These are phyloP conservation scores for Whalleya microplaca DNA, from an alignment of 2,329 filamentous ascomycete species.

Conservation along the genomic window DNA sequence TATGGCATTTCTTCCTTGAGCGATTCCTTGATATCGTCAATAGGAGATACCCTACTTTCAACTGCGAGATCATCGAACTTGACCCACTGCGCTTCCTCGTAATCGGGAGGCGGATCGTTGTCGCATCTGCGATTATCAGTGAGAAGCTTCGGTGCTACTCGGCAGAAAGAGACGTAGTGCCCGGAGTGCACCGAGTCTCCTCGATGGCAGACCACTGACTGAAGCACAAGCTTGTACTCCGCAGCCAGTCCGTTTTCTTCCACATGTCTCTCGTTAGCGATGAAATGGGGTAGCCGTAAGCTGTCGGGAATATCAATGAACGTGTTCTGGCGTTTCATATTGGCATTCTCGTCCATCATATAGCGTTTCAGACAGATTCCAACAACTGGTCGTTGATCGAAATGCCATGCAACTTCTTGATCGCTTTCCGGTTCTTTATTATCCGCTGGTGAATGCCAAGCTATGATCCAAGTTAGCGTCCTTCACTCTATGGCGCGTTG, in stretches of 20 bases:
- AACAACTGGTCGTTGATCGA: constrained; percentile 82
- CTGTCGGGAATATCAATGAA: constrained; percentile 85
- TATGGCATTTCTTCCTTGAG: constrained; percentile 90
- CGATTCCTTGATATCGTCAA: constrained; percentile 77
- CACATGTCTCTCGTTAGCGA: constrained; percentile 74
- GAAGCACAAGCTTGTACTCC: constrained; percentile 92
- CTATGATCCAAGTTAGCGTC: constrained; percentile 51
- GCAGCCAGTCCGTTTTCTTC: constrained; percentile 70
- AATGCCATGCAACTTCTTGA: constrained; percentile 84
- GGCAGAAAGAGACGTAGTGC: constrained; percentile 86
- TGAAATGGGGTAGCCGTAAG: constrained; percentile 86
- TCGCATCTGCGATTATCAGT: constrained; percentile 61
- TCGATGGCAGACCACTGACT: constrained; percentile 90
- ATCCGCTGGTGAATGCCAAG: constrained; percentile 76
- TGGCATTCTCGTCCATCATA: constrained; percentile 70
- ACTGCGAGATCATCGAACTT: constrained; percentile 84
- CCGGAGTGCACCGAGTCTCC: constrained; percentile 85
- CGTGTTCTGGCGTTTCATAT: constrained; percentile 74
- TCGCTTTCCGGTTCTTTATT: constrained; percentile 63
- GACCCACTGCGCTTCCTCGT: constrained; percentile 80
- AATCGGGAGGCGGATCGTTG: constrained; percentile 63
- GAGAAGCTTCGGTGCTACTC: constrained; percentile 68
- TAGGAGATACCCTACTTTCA: constrained; percentile 69
- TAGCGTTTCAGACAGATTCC: constrained; percentile 95
- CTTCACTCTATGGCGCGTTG: background rate